phyloP scores from a whole-genome alignment of 2,329 filamentous ascomycete species.

The Aurifilum marmelostoma region DNA sequence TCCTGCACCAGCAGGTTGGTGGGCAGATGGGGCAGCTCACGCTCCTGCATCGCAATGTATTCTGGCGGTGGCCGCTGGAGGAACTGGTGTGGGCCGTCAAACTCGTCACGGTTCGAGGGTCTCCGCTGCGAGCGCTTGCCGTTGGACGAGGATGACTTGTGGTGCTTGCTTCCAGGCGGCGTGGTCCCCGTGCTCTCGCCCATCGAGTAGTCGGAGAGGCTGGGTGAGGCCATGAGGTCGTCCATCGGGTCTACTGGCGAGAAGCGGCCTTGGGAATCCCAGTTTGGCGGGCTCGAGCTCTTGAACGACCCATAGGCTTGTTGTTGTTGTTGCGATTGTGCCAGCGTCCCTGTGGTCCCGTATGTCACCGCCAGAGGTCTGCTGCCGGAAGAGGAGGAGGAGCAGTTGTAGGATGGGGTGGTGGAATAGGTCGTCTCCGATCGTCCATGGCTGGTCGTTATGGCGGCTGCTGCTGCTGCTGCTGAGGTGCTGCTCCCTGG shows the following conservation, averaged over 20 bases:
- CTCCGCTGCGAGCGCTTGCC: constrained; percentile 65
- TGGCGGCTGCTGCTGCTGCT: constrained; percentile 31
- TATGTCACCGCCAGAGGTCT: constrained; percentile 46
- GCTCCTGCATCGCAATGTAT: constrained; percentile 75
- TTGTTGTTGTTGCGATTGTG: constrained; percentile 9
- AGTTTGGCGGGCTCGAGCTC: constrained; percentile 46
- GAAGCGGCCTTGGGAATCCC: constrained; percentile 54
- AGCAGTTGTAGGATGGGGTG: constrained; percentile 45
- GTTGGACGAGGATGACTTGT: constrained; percentile 48
- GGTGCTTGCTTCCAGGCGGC: constrained; percentile 43
- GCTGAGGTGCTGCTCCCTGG: constrained; percentile 36
- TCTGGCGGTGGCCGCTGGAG: constrained; percentile 72
- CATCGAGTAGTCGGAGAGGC: constrained; percentile 62
- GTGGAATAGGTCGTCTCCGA: constrained; percentile 44
- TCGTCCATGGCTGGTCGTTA: constrained; percentile 39
- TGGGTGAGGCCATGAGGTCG: constrained; percentile 61
- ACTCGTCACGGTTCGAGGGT: constrained; percentile 83
- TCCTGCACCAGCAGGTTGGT: constrained; percentile 83
- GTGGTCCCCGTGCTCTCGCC: constrained; percentile 52
- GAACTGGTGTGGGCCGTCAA: constrained; percentile 85
- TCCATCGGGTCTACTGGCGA: constrained; percentile 63
- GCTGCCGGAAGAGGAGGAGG: neutral
- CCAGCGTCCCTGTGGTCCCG: constrained; percentile 30
- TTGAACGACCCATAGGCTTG: constrained; percentile 43
- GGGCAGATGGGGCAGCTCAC: constrained; percentile 79